Conservation (phyloP, 2,329 filamentous ascomycete genomes). For the Aspergillus fischeri region DNA sequence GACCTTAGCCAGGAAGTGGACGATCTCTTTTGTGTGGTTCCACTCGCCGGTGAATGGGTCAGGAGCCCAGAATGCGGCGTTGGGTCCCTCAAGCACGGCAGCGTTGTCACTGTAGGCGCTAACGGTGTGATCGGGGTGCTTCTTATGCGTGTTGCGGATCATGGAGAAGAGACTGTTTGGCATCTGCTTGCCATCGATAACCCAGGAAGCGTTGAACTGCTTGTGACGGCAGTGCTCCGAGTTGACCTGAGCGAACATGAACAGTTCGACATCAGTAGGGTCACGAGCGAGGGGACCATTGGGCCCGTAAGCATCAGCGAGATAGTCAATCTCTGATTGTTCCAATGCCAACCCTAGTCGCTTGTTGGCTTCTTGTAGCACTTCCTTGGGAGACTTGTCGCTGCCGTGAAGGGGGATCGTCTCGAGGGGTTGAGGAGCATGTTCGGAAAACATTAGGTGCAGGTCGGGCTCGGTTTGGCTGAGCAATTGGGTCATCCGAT, state of each 20-base stretch:
- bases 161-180: conserved; percentile 82
- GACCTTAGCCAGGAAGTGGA: conserved; percentile 88
- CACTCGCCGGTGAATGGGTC: conserved; percentile 82
- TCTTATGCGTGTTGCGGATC: conserved; percentile 91
- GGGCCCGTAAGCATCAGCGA: conserved; percentile 76
- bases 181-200: conserved; percentile 80
- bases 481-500: conserved; percentile 93
- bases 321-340: conserved; percentile 83
- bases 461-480: conserved; percentile 64
- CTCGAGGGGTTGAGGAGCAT: conserved; percentile 60
- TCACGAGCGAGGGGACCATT: conserved; percentile 55
- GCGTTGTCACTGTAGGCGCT: conserved; percentile 98
- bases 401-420: conserved; percentile 70
- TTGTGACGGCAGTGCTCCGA: conserved; percentile 89
- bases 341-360: conserved; percentile 82
- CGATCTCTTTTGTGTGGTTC: conserved; percentile 78
- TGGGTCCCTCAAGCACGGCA: conserved; percentile 75
- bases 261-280: conserved; percentile 88
- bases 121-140: conserved; percentile 72
- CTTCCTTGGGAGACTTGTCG: conserved; percentile 61
- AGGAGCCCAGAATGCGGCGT: conserved; percentile 78
- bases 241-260: conserved; percentile 99
- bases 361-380: conserved; percentile 78
- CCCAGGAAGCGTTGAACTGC: conserved; percentile 96
- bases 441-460: conserved; percentile 72